Evolutionary conservation across 371 early-diverging fungal genomes (phyloP), one percentile per base, ranked within the genome.

Genomic region (Apophysomyces elegans): DNA sequence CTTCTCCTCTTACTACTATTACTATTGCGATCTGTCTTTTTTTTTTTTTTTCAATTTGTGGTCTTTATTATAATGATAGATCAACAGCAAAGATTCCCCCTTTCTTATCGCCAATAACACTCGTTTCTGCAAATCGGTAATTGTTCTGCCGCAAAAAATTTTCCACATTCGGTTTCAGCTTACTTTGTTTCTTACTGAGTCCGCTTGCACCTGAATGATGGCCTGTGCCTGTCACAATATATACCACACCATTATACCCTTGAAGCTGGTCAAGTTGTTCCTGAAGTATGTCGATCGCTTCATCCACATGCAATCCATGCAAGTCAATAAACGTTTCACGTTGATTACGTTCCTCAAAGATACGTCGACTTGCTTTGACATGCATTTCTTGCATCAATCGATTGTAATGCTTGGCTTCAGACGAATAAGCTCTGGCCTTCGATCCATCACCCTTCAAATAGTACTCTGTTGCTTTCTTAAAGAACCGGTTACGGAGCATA

Each of bases 301-400:
- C 88, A 38, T 85, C 85, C 44, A 83, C 79, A 72, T 86, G 86
- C 21, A 88, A 70, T 1, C 88, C 86, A 73, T 88, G 88, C 5
- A 88, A 70, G 74, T 88, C 88, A 58, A 88, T 75, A 78, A 82
- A 87, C 0, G 85, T 78, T 56, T 83, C 79, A 65, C 75, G 69
- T 58, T 78, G 74, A 36, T 86, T 84, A 44, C 86, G 69, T 2
- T 75, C 69, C 13, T 83, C 76, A 68, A 85, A 85, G 9, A 88
- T 88, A 57, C 81, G 79, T 56, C 78, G 74, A 59, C 86, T 84
- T 4, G 87, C 88, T 58, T 83, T 83, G 4, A 74, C 73, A 63
- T 88, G 87, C 61, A 83, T 82, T 58, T 83, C 77, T 68, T 79
- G 83, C 87, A 88, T 88, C 59, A 80, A 44, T 16, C 77, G 74